Evolutionary conservation across 768 basidiomycete species (phyloP), one percentile per base, ranked within the genome.

Genomic region (Serendipita sp.): DNA sequence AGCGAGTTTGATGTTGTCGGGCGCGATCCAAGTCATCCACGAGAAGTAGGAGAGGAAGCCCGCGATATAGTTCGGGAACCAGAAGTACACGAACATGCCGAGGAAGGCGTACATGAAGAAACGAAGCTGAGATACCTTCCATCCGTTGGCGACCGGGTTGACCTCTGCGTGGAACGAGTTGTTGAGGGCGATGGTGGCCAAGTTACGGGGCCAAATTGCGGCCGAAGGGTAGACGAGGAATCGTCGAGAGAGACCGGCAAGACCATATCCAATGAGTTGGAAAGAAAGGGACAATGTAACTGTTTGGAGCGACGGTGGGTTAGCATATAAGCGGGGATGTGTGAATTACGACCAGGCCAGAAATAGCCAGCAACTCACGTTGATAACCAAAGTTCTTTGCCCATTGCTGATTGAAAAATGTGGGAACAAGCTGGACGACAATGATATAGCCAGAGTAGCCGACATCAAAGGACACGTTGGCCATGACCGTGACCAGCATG

Each of bases 11-110:
- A 74, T 62, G 63, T 75, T 75, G 56, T 72, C 62, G 3, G 74
- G 74, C 17, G 71, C 69, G 64, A 77, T 76, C 76, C 76, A 78
- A 50, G 63, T 67, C 50, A 72, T 71, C 72, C 72, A 73, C 63
- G 67, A 67, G 65, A 72, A 72, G 42, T 61, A 64, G 20, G 67
- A 68, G 9, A 69, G 51, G 30, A 66, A 67, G n/a, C 65, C 66
- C 62, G 69, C 64, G 24, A 72, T 62, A 62, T 63, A 68, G 13
- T 68, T 67, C 26, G 71, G 72, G 68, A 73, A 67, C 67, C 67
- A 73, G 66, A 66, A 74, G 67, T 70, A 71, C 58, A 65, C 63
- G 61, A 62, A 65, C 62, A 65, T 63, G 41, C 61, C 65, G 38
- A 31, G 44, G 65, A 66, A 64, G n/a, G 61, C 63, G 45, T 64